phyloP scores from a whole-genome alignment of 2,329 filamentous ascomycete species.

The Aspergillus sp. region DNA sequence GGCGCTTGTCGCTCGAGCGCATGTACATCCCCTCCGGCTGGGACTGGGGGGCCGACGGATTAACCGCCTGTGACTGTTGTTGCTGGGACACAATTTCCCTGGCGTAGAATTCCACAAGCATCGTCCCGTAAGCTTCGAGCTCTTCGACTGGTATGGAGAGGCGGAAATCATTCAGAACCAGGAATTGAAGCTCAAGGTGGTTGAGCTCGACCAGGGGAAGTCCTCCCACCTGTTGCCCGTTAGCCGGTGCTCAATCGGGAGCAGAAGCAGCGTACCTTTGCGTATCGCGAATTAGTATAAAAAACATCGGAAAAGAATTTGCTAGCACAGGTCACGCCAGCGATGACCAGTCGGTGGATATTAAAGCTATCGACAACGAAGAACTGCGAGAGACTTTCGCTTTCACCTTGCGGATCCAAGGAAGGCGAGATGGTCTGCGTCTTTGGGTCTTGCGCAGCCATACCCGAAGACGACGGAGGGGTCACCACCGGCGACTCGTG shows the following conservation, averaged over 20 bases:
- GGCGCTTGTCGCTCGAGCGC: slow-evolving; percentile 20
- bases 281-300: slow-evolving; percentile 97
- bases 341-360: slow-evolving; percentile 92
- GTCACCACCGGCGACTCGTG: slow-evolving; percentile 25
- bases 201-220: slow-evolving; percentile 87
- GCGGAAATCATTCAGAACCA: slow-evolving; percentile 91
- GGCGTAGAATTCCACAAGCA: slow-evolving; percentile 97
- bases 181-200: slow-evolving; percentile 89
- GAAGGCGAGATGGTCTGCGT: slow-evolving; percentile 25
- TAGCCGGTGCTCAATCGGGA: slow-evolving; percentile 1
- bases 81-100: slow-evolving; percentile 69
- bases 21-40: slow-evolving; percentile 25
- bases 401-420: slow-evolving; percentile 30
- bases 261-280: slow-evolving; percentile 62
- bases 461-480: slow-evolving; percentile 26
- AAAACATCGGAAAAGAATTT: slow-evolving; percentile 99
- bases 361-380: slow-evolving; percentile 99
- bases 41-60: slow-evolving; percentile 7
- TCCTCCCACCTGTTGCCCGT: slow-evolving; percentile 65
- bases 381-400: slow-evolving; percentile 54
- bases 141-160: slow-evolving; percentile 90
- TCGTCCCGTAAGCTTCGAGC: slow-evolving; percentile 92
- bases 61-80: slow-evolving; percentile 24
- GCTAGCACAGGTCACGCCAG: slow-evolving; percentile 93
- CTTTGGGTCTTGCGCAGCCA: slow-evolving; percentile 26